A percentile compares a stretch with the other conserved stretches of the same genome.
Evolutionary conservation across 305 asterid species (phyloP).

Genomic region (Fraxinus sp.): DNA sequence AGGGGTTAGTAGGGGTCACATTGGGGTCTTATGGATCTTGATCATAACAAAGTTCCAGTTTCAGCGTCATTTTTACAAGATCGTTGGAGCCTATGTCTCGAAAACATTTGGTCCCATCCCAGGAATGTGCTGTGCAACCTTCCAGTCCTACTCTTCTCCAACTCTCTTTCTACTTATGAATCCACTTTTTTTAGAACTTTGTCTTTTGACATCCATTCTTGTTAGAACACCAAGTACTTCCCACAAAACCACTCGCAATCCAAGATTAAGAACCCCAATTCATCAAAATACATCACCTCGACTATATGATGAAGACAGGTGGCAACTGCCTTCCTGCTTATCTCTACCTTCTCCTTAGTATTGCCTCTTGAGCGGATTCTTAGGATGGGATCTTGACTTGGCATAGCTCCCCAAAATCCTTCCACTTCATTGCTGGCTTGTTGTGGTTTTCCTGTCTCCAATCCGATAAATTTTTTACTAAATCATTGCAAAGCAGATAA

Average conservation of each 20-base stretch:
- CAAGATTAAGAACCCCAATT: slow-evolving; percentile 54
- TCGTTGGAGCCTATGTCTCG: slow-evolving; percentile 54
- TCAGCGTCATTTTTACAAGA: slow-evolving; percentile 71
- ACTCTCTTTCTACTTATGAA: slow-evolving; percentile 59
- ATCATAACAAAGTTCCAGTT: slow-evolving; percentile 73
- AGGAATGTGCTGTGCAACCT: slow-evolving; percentile 54
- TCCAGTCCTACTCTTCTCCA: slow-evolving; percentile 58
- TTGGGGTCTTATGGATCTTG: slow-evolving; percentile 59
- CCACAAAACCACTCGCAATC: slow-evolving; percentile 77
- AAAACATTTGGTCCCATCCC: slow-evolving; percentile 60
- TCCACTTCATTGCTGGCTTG: slow-evolving; percentile 77
- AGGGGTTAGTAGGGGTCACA: slow-evolving; percentile 50
- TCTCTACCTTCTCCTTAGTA: slow-evolving; percentile 60
- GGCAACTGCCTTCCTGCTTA: slow-evolving; percentile 64
- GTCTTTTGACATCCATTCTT: slow-evolving; percentile 51
- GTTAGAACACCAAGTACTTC: slow-evolving; percentile 60
- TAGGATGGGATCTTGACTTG: slow-evolving; percentile 69
- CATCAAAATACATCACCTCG: slow-evolving; percentile 74
- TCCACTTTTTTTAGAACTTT: slow-evolving; percentile 44
- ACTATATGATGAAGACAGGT: slow-evolving; percentile 71
- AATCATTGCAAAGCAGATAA: slow-evolving; percentile 71
- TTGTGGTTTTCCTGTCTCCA: slow-evolving; percentile 68
- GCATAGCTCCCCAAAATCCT: slow-evolving; percentile 73
- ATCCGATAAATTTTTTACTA: slow-evolving; percentile 41
- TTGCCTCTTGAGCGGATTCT: slow-evolving; percentile 61